Conservation (phyloP, 2,329 filamentous ascomycete species). For the Colletotrichum cordylinicola region DNA sequence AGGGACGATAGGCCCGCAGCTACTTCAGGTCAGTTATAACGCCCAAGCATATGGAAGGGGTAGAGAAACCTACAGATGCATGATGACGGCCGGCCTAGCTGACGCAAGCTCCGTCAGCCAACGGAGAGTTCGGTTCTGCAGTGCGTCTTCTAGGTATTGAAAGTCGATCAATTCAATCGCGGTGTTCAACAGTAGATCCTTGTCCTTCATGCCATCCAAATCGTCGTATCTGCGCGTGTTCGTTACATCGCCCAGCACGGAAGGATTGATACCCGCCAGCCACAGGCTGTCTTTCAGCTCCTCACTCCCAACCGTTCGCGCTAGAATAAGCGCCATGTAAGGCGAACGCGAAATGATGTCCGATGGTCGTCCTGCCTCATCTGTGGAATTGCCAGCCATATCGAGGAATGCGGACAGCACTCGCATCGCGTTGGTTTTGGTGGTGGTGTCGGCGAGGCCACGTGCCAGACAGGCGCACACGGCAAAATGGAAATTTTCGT, state of each 20-base stretch:
- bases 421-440: constrained; percentile 62
- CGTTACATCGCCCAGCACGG: constrained; percentile 43
- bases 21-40: constrained; percentile 33
- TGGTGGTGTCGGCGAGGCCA: constrained; percentile 67
- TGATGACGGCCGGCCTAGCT: constrained; percentile 60
- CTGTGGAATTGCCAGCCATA: constrained; percentile 44
- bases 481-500: constrained; percentile 71
- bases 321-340: constrained; percentile 65
- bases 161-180: constrained; percentile 72
- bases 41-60: background rate
- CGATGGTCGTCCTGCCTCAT: constrained; percentile 24
- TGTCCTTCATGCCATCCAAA: constrained; percentile 57
- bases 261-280: constrained; percentile 60
- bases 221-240: constrained; percentile 48
- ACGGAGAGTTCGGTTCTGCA: constrained; percentile 63
- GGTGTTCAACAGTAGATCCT: constrained; percentile 66
- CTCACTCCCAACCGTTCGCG: constrained; percentile 60
- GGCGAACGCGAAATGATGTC: constrained; percentile 45
- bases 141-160: constrained; percentile 65
- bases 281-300: constrained; percentile 69
- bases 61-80: constrained; percentile 57
- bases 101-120: constrained; percentile 66
- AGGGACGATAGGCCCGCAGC: constrained; percentile 60
- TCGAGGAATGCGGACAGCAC: constrained; percentile 68
- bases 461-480: constrained; percentile 69